Conservation (phyloP, 768 basidiomycete species). For the Serendipita indica region DNA sequence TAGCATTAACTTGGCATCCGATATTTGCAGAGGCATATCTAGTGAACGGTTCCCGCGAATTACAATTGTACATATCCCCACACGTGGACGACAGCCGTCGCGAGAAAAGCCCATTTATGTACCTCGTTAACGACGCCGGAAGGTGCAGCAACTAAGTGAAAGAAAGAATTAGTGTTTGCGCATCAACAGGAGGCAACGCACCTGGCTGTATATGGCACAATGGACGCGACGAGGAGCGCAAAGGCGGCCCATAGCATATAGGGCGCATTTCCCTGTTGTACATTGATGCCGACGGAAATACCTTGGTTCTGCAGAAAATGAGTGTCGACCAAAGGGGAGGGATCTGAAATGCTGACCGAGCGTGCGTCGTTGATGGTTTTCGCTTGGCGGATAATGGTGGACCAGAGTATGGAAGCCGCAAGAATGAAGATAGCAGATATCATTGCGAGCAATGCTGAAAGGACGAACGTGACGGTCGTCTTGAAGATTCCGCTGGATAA, state of each 20-base stretch:
- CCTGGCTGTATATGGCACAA: constrained; percentile 68
- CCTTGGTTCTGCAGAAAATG: constrained; percentile 19
- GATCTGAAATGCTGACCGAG: constrained; percentile 21
- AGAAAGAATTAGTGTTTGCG: neutral
- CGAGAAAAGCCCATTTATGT: neutral
- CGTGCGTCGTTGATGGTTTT: constrained; percentile 41
- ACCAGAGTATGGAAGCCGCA: constrained; percentile 64
- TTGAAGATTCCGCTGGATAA: constrained; percentile 46
- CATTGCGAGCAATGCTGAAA: constrained; percentile 49
- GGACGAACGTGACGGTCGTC: constrained; percentile 47
- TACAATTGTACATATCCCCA: neutral
- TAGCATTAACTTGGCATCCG: neutral
- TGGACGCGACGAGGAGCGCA: constrained; percentile 45
- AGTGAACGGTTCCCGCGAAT: too few relatives aligned
- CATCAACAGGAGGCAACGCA: constrained; percentile 22
- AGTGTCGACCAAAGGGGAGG: neutral
- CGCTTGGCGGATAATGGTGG: constrained; percentile 50
- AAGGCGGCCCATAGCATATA: constrained; percentile 64
- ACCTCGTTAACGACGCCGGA: constrained; percentile 38
- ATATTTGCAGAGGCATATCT: neutral
- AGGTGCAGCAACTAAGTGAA: constrained; percentile 55
- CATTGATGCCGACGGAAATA: constrained; percentile 43
- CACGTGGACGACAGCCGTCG: neutral
- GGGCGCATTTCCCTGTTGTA: constrained; percentile 47
- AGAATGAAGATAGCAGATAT: constrained; percentile 47